Evolutionary conservation across 371 early-diverging fungal species (phyloP).

Genomic region (Mortierella sp.): DNA sequence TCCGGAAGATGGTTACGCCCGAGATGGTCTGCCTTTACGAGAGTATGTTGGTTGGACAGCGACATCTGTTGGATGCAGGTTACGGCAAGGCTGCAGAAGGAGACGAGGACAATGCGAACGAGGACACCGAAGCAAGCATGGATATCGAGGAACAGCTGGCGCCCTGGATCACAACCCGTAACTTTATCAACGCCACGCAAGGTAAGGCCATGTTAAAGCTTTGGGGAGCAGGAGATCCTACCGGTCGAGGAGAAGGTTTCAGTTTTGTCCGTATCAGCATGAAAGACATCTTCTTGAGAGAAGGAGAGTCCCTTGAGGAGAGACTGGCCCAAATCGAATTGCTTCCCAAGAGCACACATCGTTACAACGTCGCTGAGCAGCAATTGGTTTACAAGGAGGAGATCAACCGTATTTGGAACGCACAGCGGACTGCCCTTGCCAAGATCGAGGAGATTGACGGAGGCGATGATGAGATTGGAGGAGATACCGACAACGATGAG

Average conservation of each 20-base stretch:
- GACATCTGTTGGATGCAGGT: constrained; percentile 96
- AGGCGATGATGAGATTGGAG: constrained; percentile 68
- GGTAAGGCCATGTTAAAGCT: constrained; percentile 96
- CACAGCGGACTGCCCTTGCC: constrained; percentile 84
- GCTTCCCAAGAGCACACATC: constrained; percentile 88
- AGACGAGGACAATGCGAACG: constrained; percentile 76
- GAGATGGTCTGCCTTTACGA: constrained; percentile 99
- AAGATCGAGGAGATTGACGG: constrained; percentile 65
- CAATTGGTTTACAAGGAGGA: constrained; percentile 96
- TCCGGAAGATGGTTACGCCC: constrained; percentile 97
- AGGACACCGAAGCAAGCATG: constrained; percentile 76
- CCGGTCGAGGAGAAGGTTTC: constrained; percentile 98
- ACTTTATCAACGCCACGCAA: constrained; percentile 94
- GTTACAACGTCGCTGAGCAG: constrained; percentile 96
- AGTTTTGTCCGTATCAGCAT: constrained; percentile 97
- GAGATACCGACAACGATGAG: constrained; percentile 62
- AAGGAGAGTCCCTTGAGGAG: constrained; percentile 90
- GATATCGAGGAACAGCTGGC: constrained; percentile 96
- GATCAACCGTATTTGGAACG: constrained; percentile 95
- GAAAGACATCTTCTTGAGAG: constrained; percentile 97
- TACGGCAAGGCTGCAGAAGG: constrained; percentile 81
- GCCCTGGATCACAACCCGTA: constrained; percentile 97
- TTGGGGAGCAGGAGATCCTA: constrained; percentile 97
- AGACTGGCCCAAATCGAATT: constrained; percentile 88
- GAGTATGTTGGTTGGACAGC: constrained; percentile 97